Conservation (phyloP, 2,329 filamentous ascomycete genomes). For the Talaromyces funiculosus region DNA sequence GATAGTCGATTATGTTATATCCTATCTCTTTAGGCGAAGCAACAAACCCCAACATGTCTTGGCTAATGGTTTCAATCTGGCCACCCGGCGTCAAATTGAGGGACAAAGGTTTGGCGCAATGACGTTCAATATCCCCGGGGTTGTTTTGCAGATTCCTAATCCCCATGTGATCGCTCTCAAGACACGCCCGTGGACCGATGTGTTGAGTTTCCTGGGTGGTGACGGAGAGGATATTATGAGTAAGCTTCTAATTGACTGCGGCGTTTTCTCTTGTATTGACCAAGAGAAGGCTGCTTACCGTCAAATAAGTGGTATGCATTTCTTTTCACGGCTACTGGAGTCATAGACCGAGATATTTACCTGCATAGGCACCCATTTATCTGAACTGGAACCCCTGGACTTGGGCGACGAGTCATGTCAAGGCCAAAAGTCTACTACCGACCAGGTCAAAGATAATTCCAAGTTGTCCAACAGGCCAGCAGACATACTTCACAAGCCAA, state of each 20-base stretch:
- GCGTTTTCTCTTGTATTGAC: constrained; percentile 63
- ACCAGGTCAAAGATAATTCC: not conserved
- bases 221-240: constrained; percentile 73
- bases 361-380: constrained; percentile 27
- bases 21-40: constrained; percentile 59
- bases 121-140: constrained; percentile 55
- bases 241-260: constrained; percentile 68
- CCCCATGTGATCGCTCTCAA: constrained; percentile 65
- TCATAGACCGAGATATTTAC: not conserved
- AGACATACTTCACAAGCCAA: constrained; percentile 26
- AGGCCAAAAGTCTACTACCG: not conserved
- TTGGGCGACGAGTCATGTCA: not conserved
- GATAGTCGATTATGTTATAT: constrained; percentile 73
- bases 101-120: constrained; percentile 28
- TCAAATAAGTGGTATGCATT: constrained; percentile 66
- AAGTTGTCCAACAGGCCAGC: not conserved
- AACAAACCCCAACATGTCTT: constrained; percentile 66
- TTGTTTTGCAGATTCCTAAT: constrained; percentile 62
- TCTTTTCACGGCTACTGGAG: not conserved
- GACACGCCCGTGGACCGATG: constrained; percentile 64
- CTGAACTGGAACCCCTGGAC: constrained; percentile 24
- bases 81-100: constrained; percentile 23
- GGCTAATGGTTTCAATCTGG: constrained; percentile 71
- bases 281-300: constrained; percentile 60
- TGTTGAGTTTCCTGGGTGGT: constrained; percentile 68